Base-by-base conservation (phyloP, 2,329 filamentous ascomycete species). In the Talaromyces sp. region DNA sequence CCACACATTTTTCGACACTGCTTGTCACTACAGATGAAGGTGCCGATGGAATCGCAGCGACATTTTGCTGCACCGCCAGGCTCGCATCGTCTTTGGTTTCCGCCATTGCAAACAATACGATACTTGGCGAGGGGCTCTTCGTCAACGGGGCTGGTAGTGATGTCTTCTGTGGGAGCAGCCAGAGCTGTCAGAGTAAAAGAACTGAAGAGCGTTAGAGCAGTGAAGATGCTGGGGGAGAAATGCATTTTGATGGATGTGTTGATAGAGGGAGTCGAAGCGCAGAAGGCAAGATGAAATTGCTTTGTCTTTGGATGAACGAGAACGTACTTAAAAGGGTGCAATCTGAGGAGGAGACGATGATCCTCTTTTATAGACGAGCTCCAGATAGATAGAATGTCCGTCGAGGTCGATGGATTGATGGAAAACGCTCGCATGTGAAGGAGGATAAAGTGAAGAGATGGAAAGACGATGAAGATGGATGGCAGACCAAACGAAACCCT, bases 301-400 rank as follows among this genome's bases (percentile, higher is more conserved):
- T 7, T 41, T 43, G 31, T 19, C 11, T 7, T 58, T 58, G n/a
- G 33, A 43, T 60, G 57, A 22, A 33, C 33, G 27, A 37, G n/a
- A 11, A 61, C 58, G 43, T 50, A 60, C 58, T 61, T 61, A 43
- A 61, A 47, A 61, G 49, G 57, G 22, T 33, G 39, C 39, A 27
- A 47, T 47, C 15, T 37, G 10, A 31, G 27, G 31, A 35, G 13
- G 33, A 37, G 33, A 56, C 11, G n/a, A 56, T 22, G n/a, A n/a
- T 8, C 27, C 31, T 11, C 25, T 33, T 56, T 56, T 56, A 56
- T 56, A 56, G 33, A 22, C 52, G 52, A 22, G 19, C 52, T 56
- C n/a, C 17, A 56, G n/a, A 37, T 25, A 19, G 31, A 56, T 39
- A 10, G n/a, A 56, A 56, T 37, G 33, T 56, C 52, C 8, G 11